Evolutionary conservation across 768 basidiomycete species (phyloP), one percentile per base, ranked within the genome.

Genomic region (Mycena capillaripes): DNA sequence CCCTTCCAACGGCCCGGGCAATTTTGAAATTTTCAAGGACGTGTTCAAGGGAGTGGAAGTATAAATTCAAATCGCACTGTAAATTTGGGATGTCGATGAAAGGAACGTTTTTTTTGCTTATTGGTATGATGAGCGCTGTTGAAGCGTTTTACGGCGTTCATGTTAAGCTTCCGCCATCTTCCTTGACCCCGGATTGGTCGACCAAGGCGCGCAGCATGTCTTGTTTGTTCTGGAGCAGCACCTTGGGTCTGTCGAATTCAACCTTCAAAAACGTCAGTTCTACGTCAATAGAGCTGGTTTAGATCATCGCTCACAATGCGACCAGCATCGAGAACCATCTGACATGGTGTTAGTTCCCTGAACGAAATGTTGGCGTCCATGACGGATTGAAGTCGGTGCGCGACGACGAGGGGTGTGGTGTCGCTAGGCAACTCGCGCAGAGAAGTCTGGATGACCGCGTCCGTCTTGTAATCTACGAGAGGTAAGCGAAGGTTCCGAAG

Each of bases 241-340:
- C 36, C 21, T 58, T 58, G 8, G 56, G 56, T 12, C 32, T 32
- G 56, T 32, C 56, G 36, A 58, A 58, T 36, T 58, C 56, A 6
- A 58, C 56, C 56, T 58, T 11, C 30, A 12, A 23, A 4, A 25
- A 30, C 16, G 25, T 29, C 23, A 58, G 19, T 36, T 19, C 0
- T 1, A 38, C 23, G 8, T 7, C 32, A 56, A 3, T 9, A 3
- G 36, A 4, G 19, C 56, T 4, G n/a, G n/a, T n/a, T n/a, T n/a
- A 14, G 23, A 46, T 21, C 16, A 25, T 10, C 48, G 23, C 59
- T 69, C 29, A 79, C 79, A 36, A 88, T 73, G 64, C 81, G 80
- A 0, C 87, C 87, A 10, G 83, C 85, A 40, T 86, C 86, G 7
- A 88, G 79, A 17, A 82, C 80, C 79, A 88, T 78, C 80, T 81